Evolutionary conservation across 1,139 yeast species (phyloP), one percentile per base, ranked within the genome.

Genomic region (Zygoascus sp.): DNA sequence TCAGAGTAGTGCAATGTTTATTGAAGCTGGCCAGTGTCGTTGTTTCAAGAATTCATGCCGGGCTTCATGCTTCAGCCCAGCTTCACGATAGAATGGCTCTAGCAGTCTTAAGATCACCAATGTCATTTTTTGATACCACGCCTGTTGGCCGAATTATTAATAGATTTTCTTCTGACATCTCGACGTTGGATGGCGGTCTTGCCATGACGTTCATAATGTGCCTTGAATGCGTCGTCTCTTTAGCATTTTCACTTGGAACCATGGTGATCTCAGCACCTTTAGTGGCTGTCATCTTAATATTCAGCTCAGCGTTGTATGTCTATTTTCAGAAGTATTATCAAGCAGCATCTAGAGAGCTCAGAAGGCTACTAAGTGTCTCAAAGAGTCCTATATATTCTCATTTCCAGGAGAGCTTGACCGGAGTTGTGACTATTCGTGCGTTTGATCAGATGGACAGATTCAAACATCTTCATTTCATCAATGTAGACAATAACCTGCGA

Each of bases 301-400:
- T 79, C 8, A 61, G 74, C 13, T 71, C 75, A 48, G 79, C 72
- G 55, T 68, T 90, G 48, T 92, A 92, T 67, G 68, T 80, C 48
- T 83, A 81, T 62, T 90, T 86, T 64, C 97, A 94, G 66, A 85
- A 80, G 60, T 87, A 83, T 65, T 86, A 83, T 59, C 90, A 83
- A 59, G 80, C 79, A 47, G 78, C 89, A 9, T 79, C 89, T 8
- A 76, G 95, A 62, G 95, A 87, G 63, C 69, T 88, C 47, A 85
- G 86, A 62, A 76, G 96, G 58, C 68, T 88, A 58, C 87, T 85
- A 58, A 86, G 95, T n/a, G 66, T 78, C 15, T 73, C 84, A 56
- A 74, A 95, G 62, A 86, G 95, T 1, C 78, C 80, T 46, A 90
- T 87, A 27, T 84, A 80, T 68, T 79, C 86, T 51, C 88, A 84